These are phyloP conservation scores for Nannochloropsis oceanica DNA, from an alignment of 108 stramenopile genomes.

Conservation along the genomic window DNA sequence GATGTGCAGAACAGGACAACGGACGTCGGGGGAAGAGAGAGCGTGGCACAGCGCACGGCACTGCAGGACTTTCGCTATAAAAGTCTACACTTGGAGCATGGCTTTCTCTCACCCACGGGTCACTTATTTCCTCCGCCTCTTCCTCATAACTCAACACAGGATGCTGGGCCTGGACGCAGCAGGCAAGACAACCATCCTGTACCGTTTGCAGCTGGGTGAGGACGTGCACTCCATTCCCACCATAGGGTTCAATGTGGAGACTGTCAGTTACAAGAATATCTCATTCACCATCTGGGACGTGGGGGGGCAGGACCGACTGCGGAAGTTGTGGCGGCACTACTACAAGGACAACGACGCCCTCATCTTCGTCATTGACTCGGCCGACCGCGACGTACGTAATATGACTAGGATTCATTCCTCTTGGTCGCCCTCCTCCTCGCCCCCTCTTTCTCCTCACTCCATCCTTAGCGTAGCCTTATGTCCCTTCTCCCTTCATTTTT, in stretches of 20 bases:
- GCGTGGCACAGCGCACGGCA: too few species aligned
- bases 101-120: too few species aligned
- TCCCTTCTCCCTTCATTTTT: too few species aligned
- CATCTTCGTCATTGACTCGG: conserved; percentile 33
- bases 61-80: too few species aligned
- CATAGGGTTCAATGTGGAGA: conserved; percentile 56
- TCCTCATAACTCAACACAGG: not conserved
- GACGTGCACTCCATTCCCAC: not conserved
- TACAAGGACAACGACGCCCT: conserved; percentile 27
- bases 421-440: not conserved
- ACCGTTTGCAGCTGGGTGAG: not conserved
- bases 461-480: not conserved
- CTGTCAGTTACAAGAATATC: conserved; percentile 37
- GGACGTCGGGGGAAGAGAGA: too few species aligned
- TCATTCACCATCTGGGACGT: conserved; percentile 40
- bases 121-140: too few species aligned
- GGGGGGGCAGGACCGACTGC: conserved; percentile 42
- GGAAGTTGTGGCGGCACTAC: conserved; percentile 42
- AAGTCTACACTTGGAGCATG: too few species aligned
- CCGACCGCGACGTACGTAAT: conserved; percentile 5
- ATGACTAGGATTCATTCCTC: not conserved
- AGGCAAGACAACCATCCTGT: not conserved
- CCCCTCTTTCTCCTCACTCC: not conserved
- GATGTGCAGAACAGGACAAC: not conserved
- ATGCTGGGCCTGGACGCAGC: not conserved